Evolutionary conservation across 2,329 filamentous ascomycete genomes (phyloP).

Genomic region (Aspergillus viridinutans): DNA sequence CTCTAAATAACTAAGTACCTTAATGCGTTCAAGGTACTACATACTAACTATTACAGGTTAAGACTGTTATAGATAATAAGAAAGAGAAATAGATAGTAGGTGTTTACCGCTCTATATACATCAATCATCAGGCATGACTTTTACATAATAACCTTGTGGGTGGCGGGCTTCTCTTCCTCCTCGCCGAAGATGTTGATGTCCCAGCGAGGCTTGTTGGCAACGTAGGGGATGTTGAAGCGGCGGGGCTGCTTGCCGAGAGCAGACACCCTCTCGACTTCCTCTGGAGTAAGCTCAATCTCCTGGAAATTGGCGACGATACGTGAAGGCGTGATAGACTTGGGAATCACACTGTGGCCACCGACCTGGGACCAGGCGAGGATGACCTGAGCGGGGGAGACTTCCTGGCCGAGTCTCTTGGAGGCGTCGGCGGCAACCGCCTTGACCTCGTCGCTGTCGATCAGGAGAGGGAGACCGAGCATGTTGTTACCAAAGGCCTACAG

Average conservation of each 20-base stretch:
- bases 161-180: constrained; percentile 49
- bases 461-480: constrained; percentile 57
- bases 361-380: constrained; percentile 40
- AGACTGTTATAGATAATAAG: no score
- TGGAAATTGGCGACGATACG: constrained; percentile 43
- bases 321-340: constrained; percentile 41
- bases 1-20: no score
- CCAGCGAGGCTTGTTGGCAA: constrained; percentile 50
- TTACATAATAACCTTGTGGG: constrained; percentile 45
- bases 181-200: constrained; percentile 55
- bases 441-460: constrained; percentile 59
- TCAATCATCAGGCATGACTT: background rate
- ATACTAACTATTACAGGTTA: no score
- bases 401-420: constrained; percentile 30
- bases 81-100: no score
- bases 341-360: constrained; percentile 39
- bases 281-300: constrained; percentile 36
- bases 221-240: constrained; percentile 36
- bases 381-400: constrained; percentile 35
- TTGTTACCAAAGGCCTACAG: constrained; percentile 54
- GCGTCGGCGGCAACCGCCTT: constrained; percentile 61
- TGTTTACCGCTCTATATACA: no score
- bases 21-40: no score
- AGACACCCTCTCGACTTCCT: constrained; percentile 35
- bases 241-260: constrained; percentile 29